Evolutionary conservation across 805 yeast genomes (phyloP).

Genomic region (Saturnispora saitoi): DNA sequence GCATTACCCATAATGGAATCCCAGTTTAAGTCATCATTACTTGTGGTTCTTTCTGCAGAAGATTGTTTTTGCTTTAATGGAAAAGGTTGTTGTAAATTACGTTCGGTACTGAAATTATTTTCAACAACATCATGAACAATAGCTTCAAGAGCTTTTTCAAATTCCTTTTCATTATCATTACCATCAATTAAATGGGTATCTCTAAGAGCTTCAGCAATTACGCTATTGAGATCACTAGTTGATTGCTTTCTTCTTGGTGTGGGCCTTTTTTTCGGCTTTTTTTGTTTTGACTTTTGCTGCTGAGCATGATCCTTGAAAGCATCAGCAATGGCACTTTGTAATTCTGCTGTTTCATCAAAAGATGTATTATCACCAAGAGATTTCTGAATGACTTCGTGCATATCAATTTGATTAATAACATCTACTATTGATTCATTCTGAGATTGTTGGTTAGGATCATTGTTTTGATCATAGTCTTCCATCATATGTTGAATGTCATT

Average conservation of each 20-base stretch:
- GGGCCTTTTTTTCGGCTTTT: not conserved
- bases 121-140: slow-evolving; percentile 50
- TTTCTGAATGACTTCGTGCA: slow-evolving; percentile 15
- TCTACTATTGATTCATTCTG: slow-evolving; percentile 5
- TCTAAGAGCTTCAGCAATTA: slow-evolving; percentile 21
- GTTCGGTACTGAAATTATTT: slow-evolving; percentile 5
- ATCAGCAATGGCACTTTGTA: slow-evolving; percentile 23
- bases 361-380: slow-evolving; percentile 16
- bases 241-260: not conserved
- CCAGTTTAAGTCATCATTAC: slow-evolving; percentile 29
- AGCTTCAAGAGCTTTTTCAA: slow-evolving; percentile 46
- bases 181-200: slow-evolving; percentile 8
- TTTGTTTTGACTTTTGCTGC: slow-evolving; percentile 4
- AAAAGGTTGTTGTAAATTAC: slow-evolving; percentile 13
- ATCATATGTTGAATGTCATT: slow-evolving; percentile 9
- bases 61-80: slow-evolving; percentile 3
- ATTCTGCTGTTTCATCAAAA: slow-evolving; percentile 16
- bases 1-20: slow-evolving; percentile 72
- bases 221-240: slow-evolving; percentile 16
- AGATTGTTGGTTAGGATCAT: not conserved
- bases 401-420: slow-evolving; percentile 12
- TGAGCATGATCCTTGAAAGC: slow-evolving; percentile 16
- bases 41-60: slow-evolving; percentile 15
- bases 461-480: slow-evolving; percentile 1
- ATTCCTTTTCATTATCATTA: slow-evolving; percentile 26